Evolutionary conservation across 139 green algal genomes (phyloP), one percentile per base, ranked within the genome.

Genomic region (Coelastrella sp.): DNA sequence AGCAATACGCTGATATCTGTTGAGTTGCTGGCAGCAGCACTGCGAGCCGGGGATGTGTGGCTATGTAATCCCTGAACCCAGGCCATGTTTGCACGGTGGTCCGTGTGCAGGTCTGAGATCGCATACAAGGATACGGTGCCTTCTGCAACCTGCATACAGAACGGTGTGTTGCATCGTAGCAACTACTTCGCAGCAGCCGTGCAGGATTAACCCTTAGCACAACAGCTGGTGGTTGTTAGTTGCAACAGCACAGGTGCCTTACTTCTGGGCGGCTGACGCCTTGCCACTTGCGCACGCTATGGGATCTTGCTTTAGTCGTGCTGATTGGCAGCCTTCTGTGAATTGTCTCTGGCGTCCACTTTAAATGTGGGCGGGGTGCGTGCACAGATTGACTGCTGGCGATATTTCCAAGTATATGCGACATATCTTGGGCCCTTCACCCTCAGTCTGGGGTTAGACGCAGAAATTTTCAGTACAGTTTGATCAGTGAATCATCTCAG

Each of bases 101-200:
- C 95, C 1, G 94, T 95, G 91, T 98, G 96, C 0, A 98, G 73
- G 78, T 98, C 96, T 27, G 84, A 94, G 0, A 97, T 90, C 12
- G 95, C 94, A 63, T 89, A 97, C 6, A 97, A 76, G 1, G 74
- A 63, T 7, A 95, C 25, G 1, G 59, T 14, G 81, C 20, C 15
- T 82, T 66, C 65, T 75, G 70, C 57, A 75, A 20, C 68, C 27
- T 76, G 82, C 20, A 78, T 24, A 1, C 14, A 70, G 49, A 82
- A 60, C 22, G 7, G 49, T 57, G 9, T 59, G 80, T 86, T 15
- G 19, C 12, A n/a, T 75, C 70, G 17, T n/a, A n/a, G 20, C 70
- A 49, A 78, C 12, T 20, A 57, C 7, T 27, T 35, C 58, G 20
- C 80, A 86, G 27, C 80, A 74, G 35, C 35, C 35, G 35, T 49